Base-by-base conservation (phyloP, 495 filamentous ascomycete genomes). In the Penicillium canescens region DNA sequence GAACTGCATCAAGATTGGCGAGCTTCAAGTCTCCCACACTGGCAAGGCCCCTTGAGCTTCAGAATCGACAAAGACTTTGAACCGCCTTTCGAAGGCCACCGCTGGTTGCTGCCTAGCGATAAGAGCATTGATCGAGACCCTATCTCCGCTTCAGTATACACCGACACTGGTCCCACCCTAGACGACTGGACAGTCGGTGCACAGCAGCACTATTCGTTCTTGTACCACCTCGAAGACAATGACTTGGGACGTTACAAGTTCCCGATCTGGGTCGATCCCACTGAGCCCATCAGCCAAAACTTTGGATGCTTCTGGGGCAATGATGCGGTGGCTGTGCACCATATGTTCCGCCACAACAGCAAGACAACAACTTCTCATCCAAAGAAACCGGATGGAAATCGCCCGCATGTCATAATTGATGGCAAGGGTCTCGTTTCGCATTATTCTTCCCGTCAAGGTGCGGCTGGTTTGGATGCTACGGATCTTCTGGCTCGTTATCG, bases 141-240 rank as follows among this genome's bases (percentile, higher is more conserved):
- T 4, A 70, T 74, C 33, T 60, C 63, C 18, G 56, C 53, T 21
- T 67, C 67, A 0, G 50, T 70, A 1, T 67, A 70, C 38, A 63
- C 64, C 14, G 59, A 70, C 2, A 61, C 61, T 24, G 72, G 70
- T 2, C 69, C 70, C 1, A 65, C 62, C 6, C 59, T 77, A 56
- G 59, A 61, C 4, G 68, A 76, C 4, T 82, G 80, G 79, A 74
- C 72, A 6, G 73, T 80, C 14, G 70, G 72, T 46, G 78, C 78
- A 3, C 79, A 82, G 59, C 75, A 79, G 42, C 80, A 83, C 51
- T 81, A 82, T 56, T 81, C 76, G 6, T 77, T 83, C 50, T 65
- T 83, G 11, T 63, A 74, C 20, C 77, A 82, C 49, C 70, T 83
- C 1, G 79, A 82, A 55, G 53, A 62, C 4, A 62, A 71, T 44